Percentiles rank a stretch among this genome's conserved stretches.
These are phyloP conservation scores for Aplosporella prunicola DNA, from an alignment of 2,329 filamentous ascomycete species.

Conservation along the genomic window DNA sequence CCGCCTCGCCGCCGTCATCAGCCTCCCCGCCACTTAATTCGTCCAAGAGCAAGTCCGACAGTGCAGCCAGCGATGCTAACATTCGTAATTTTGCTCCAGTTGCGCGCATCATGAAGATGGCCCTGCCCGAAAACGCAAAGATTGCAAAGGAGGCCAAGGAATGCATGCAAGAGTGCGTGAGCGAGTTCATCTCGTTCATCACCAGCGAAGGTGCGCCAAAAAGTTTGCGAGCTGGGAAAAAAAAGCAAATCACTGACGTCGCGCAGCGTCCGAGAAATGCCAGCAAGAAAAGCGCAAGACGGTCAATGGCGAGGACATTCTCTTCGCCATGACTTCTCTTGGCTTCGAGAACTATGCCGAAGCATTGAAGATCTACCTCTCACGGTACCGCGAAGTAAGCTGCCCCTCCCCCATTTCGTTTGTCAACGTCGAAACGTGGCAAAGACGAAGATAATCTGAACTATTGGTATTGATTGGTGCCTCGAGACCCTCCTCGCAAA, in stretches of 20 bases:
- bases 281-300: constrained; percentile 99
- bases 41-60: constrained; percentile 21
- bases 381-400: constrained; percentile 94
- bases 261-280: constrained; percentile 89
- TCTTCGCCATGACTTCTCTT: constrained; percentile 97
- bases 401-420: constrained; percentile 18
- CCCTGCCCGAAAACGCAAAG: constrained; percentile 94
- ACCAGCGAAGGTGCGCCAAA: constrained; percentile 78
- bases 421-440: constrained; percentile 16
- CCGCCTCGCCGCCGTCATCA: constrained; percentile 31
- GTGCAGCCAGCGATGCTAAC: constrained; percentile 67
- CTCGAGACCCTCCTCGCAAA: constrained; percentile 71
- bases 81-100: constrained; percentile 93
- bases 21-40: constrained; percentile 23
- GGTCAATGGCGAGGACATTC: constrained; percentile 95
- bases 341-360: constrained; percentile 99
- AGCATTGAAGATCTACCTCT: constrained; percentile 93
- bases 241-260: no score
- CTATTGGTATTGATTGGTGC: constrained; percentile 43
- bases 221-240: constrained; percentile 10
- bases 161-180: constrained; percentile 99
- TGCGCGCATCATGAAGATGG: constrained; percentile 97
- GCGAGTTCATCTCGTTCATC: constrained; percentile 99
- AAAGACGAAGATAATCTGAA: constrained; percentile 34
- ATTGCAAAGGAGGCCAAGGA: constrained; percentile 99